These are phyloP conservation scores for Coemansia sp. DNA, from an alignment of 192 early-diverging fungal genomes.

Conservation along the genomic window DNA sequence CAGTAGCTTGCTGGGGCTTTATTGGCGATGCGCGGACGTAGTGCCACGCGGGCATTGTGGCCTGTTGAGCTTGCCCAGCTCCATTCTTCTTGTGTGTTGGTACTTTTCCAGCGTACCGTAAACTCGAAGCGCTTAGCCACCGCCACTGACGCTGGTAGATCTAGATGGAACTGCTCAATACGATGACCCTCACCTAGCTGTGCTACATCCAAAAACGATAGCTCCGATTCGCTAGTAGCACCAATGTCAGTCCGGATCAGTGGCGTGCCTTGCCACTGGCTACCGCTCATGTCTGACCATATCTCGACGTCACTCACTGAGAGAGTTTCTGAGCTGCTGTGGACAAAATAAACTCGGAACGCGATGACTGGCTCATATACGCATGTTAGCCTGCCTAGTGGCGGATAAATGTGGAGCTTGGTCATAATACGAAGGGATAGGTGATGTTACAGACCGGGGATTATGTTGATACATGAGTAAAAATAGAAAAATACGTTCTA, in stretches of 20 bases:
- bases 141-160: slow-evolving; percentile 4
- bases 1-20: slow-evolving; percentile 19
- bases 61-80: slow-evolving; percentile 30
- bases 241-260: neutral
- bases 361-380: slow-evolving; percentile 22
- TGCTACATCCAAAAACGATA: slow-evolving; percentile 19
- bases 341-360: slow-evolving; percentile 41
- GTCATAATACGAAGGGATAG: slow-evolving; percentile 4
- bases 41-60: slow-evolving; percentile 34
- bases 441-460: neutral
- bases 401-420: slow-evolving; percentile 32
- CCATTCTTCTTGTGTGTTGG: slow-evolving; percentile 10
- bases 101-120: slow-evolving; percentile 39
- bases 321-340: neutral
- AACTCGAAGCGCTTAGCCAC: slow-evolving; percentile 34
- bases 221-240: slow-evolving; percentile 1
- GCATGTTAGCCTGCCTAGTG: slow-evolving; percentile 35
- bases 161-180: slow-evolving; percentile 27
- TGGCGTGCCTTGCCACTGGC: slow-evolving; percentile 24
- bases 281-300: slow-evolving; percentile 36
- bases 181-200: slow-evolving; percentile 10
- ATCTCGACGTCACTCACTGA: slow-evolving; percentile 20
- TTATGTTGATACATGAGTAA: neutral
- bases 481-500: neutral
- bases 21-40: slow-evolving; percentile 10